A percentile compares a stretch with the other conserved stretches of the same genome.
phyloP scores from a whole-genome alignment of 345 rosid species.

The Hibiscus syriacus region DNA sequence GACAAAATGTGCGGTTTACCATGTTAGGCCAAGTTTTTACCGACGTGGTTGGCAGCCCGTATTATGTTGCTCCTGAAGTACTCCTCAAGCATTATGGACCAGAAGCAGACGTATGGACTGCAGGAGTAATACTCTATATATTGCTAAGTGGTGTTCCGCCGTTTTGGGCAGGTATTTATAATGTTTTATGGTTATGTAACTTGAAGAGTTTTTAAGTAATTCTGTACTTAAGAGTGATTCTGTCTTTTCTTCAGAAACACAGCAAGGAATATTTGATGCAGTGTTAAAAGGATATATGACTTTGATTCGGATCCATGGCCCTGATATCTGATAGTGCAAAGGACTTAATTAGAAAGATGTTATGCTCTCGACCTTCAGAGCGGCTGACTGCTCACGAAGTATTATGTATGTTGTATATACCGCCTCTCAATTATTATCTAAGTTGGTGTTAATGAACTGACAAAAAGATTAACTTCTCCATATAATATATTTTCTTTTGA shows the following conservation, averaged over 20 bases:
- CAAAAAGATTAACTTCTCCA: too few species aligned
- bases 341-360: slow-evolving; percentile 80
- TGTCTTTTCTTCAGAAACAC: slow-evolving; percentile 55
- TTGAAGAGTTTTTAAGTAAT: slow-evolving; percentile 4
- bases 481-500: too few species aligned
- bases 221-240: slow-evolving; percentile 8
- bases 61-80: slow-evolving; percentile 96
- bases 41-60: slow-evolving; percentile 98
- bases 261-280: slow-evolving; percentile 98
- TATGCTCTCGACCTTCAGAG: slow-evolving; percentile 67
- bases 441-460: neutral
- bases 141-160: slow-evolving; percentile 98
- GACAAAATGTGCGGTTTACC: slow-evolving; percentile 13
- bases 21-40: slow-evolving; percentile 76
- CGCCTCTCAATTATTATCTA: neutral
- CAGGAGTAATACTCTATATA: slow-evolving; percentile 91
- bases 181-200: neutral
- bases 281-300: slow-evolving; percentile 89
- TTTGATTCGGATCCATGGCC: slow-evolving; percentile 99
- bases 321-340: slow-evolving; percentile 84
- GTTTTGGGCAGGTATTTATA: slow-evolving; percentile 92
- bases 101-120: slow-evolving; percentile 98
- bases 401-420: slow-evolving; percentile 72
- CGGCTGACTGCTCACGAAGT: slow-evolving; percentile 97
- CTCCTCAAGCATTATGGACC: slow-evolving; percentile 85